phyloP scores from a whole-genome alignment of 257 asterid genomes.

The Plantago ovata region DNA sequence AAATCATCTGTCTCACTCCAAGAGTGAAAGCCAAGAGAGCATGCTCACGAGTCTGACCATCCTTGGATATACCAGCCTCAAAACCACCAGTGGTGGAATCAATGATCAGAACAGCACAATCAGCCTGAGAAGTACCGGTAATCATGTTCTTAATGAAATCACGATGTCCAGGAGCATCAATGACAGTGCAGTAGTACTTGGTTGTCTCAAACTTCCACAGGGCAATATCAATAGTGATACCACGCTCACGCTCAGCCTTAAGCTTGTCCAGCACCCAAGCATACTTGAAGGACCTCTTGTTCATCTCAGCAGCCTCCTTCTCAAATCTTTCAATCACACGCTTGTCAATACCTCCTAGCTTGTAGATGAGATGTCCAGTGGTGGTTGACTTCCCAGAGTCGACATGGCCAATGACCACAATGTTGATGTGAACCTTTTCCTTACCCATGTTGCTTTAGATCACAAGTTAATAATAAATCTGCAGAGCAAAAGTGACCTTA shows the following conservation, averaged over 20 bases:
- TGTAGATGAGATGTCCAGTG: constrained; percentile 50
- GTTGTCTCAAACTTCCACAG: constrained; percentile 90
- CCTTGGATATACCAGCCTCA: constrained; percentile 88
- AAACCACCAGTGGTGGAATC: constrained; percentile 89
- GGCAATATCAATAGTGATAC: constrained; percentile 83
- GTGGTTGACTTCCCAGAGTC: constrained; percentile 57
- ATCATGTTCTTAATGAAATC: constrained; percentile 74
- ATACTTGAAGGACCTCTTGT: constrained; percentile 74
- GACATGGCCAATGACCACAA: constrained; percentile 53
- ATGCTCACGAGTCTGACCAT: constrained; percentile 89
- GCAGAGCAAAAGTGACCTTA: no score
- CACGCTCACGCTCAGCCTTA: constrained; percentile 93
- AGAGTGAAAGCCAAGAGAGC: constrained; percentile 82
- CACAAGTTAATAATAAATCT: no score
- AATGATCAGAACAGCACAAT: constrained; percentile 80
- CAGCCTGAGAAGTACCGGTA: constrained; percentile 85
- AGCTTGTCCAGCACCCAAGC: constrained; percentile 95
- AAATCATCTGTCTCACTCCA: constrained; percentile 81
- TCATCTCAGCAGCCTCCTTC: constrained; percentile 86
- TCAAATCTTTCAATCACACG: constrained; percentile 60
- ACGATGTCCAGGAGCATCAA: constrained; percentile 92
- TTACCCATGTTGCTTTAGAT: no score
- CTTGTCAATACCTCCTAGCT: constrained; percentile 58
- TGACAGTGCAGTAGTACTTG: constrained; percentile 83
- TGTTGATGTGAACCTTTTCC: constrained; percentile 45